Base-by-base conservation (phyloP, 148 eudicot species). In the Mesembryanthemum crystallinum region DNA sequence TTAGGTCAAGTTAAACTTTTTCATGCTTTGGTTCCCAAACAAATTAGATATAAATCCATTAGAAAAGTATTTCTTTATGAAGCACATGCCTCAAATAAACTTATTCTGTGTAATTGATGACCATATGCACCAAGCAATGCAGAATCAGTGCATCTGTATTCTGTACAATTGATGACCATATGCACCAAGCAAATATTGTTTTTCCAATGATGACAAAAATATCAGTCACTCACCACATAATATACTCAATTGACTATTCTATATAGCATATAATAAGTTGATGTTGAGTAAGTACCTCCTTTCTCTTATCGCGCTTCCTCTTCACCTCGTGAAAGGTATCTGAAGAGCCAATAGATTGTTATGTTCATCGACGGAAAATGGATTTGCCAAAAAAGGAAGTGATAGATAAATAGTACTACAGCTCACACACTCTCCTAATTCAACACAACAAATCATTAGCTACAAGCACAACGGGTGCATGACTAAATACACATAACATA, bases 301-400 rank as follows among this genome's bases (percentile, higher is more conserved):
- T 85, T 55, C 67, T 73, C 83, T 82, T 85, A 62, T 73, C 83
- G 30, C 87, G 85, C 74, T 85, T 85, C 18, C 79, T 76, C 71
- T 79, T 85, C 63, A 85, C 87, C 79, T 79, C 81, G 55, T 85
- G 85, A 76, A 82, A 85, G 5, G 87, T 72, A 82, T 82, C 87
- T 85, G 83, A 82, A 79, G 12, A 66, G 54, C 30, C 72, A 81
- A 30, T 35, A 78, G 33, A 76, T 35, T 24, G 27, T 28, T 18
- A 70, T 30, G 8, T 64, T 75, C 57, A 70, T 15, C 14, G 23
- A 59, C 63, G 10, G 58, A 0, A 13, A 39, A 64, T 45, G 42
- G 6, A 9, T 37, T 51, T 17, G 30, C 28, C 28, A 43, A 70
- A 45, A 9, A 61, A 4, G n/a, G 57, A 57, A 9, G 72, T 47